These are phyloP conservation scores for Phialemonium atrogriseum DNA, from an alignment of 2,329 filamentous ascomycete genomes.

Conservation along the genomic window DNA sequence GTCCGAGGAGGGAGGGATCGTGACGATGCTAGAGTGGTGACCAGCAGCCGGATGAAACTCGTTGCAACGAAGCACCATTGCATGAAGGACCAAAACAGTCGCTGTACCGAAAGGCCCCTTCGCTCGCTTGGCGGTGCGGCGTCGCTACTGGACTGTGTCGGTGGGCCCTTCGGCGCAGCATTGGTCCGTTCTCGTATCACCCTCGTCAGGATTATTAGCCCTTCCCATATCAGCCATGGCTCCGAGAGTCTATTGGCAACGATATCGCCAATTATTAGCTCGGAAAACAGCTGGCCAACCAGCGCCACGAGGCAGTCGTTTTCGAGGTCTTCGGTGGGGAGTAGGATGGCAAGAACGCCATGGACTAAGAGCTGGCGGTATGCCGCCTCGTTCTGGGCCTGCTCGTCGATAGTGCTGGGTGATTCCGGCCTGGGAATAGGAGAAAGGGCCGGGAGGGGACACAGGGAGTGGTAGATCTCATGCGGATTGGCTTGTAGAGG, in stretches of 20 bases:
- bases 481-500: slow-evolving; percentile 55
- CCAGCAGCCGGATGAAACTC: slow-evolving; percentile 57
- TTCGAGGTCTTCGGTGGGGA: slow-evolving; percentile 87
- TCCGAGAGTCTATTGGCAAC: slow-evolving; percentile 75
- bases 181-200: slow-evolving; percentile 21
- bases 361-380: slow-evolving; percentile 88
- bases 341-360: slow-evolving; percentile 69
- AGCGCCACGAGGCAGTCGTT: slow-evolving; percentile 79
- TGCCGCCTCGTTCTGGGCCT: slow-evolving; percentile 67
- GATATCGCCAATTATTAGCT: slow-evolving; percentile 79
- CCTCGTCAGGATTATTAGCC: slow-evolving; percentile 62
- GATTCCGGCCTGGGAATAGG: slow-evolving; percentile 59
- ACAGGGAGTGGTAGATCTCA: slow-evolving; percentile 74
- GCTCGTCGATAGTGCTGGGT: slow-evolving; percentile 43
- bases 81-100: slow-evolving; percentile 47
- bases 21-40: slow-evolving; percentile 57
- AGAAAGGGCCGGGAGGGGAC: slow-evolving; percentile 70
- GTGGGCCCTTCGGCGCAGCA: slow-evolving; percentile 5
- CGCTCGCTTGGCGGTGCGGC: no score
- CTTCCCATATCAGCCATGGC: slow-evolving; percentile 83
- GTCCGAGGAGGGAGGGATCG: slow-evolving; percentile 51
- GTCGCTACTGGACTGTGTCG: no score
- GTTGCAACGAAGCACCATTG: slow-evolving; percentile 48
- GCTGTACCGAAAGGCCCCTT: slow-evolving; percentile 30
- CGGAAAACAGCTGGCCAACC: slow-evolving; percentile 79